Conservation (phyloP, 2,329 filamentous ascomycete species). For the Talaromyces sp. region DNA sequence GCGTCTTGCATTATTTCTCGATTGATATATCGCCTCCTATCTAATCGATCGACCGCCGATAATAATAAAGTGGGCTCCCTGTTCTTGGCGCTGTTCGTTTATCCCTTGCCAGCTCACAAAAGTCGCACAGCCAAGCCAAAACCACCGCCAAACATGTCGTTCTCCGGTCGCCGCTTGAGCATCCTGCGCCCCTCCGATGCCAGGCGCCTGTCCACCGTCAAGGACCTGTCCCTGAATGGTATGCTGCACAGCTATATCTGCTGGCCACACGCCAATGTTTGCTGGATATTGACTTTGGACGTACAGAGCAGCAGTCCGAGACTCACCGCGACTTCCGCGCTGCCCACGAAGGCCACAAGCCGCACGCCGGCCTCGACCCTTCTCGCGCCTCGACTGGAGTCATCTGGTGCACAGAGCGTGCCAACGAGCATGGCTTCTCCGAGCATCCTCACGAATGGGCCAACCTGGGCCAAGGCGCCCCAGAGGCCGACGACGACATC, state of each 20-base stretch:
- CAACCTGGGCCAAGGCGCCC: conserved; percentile 89
- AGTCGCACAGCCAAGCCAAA: conserved; percentile 12
- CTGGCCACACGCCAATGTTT: too few relatives aligned
- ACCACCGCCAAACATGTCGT: conserved; percentile 34
- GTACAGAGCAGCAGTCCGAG: conserved; percentile 70
- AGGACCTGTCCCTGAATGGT: conserved; percentile 45
- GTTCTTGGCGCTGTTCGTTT: conserved; percentile 6
- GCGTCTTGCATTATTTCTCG: neutral
- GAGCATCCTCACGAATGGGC: conserved; percentile 83
- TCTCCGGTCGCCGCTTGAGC: conserved; percentile 43
- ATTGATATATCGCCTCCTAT: neutral
- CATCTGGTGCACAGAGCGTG: conserved; percentile 70
- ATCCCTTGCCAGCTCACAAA: conserved; percentile 2
- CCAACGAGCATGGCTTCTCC: conserved; percentile 79
- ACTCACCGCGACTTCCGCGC: conserved; percentile 85
- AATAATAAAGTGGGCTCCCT: neutral
- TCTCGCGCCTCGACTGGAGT: conserved; percentile 87
- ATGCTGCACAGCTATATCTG: conserved; percentile 11
- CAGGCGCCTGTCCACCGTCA: conserved; percentile 38
- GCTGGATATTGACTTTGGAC: neutral
- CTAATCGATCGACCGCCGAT: neutral
- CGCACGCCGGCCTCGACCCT: conserved; percentile 86
- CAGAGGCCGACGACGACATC: conserved; percentile 91
- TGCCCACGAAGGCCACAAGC: conserved; percentile 84
- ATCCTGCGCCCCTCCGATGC: conserved; percentile 34